These are phyloP conservation scores for Lasiodiplodia sp. DNA, from an alignment of 2,329 filamentous ascomycete species.

Conservation along the genomic window DNA sequence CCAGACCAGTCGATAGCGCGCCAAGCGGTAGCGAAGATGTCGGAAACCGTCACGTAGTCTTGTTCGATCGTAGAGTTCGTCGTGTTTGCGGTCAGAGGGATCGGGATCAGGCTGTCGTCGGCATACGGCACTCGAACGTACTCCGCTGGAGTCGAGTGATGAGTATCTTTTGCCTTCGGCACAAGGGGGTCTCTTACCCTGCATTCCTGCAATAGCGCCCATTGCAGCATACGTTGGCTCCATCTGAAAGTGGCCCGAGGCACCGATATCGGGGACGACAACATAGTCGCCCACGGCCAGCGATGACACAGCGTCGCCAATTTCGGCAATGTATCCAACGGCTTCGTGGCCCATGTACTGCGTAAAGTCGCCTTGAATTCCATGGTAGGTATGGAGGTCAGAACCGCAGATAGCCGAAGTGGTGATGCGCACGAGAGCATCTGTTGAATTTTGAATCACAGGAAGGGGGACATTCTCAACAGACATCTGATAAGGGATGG, in stretches of 20 bases:
- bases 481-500: conserved; percentile 11
- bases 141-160: conserved; percentile 18
- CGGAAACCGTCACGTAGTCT: conserved; percentile 41
- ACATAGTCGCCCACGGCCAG: conserved; percentile 31
- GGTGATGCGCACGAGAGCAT: conserved; percentile 48
- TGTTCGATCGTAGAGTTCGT: conserved; percentile 16
- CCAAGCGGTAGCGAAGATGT: conserved; percentile 53
- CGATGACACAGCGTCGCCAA: conserved; percentile 28
- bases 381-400: conserved; percentile 47
- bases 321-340: conserved; percentile 31
- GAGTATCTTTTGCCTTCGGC: too few species aligned
- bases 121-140: conserved; percentile 30
- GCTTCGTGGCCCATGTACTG: conserved; percentile 31
- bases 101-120: conserved; percentile 24
- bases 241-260: conserved; percentile 26
- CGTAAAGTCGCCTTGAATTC: background rate
- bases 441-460: conserved; percentile 34
- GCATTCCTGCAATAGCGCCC: background rate
- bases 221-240: background rate
- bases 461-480: conserved; percentile 12
- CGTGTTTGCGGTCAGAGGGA: background rate
- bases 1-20: conserved; percentile 45
- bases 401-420: conserved; percentile 47
- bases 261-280: conserved; percentile 30
- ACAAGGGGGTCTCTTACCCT: background rate